Percentiles rank a stretch among this genome's conserved stretches.
Conservation (phyloP, 2,329 filamentous ascomycete species). For the Helminthosporium solani region DNA sequence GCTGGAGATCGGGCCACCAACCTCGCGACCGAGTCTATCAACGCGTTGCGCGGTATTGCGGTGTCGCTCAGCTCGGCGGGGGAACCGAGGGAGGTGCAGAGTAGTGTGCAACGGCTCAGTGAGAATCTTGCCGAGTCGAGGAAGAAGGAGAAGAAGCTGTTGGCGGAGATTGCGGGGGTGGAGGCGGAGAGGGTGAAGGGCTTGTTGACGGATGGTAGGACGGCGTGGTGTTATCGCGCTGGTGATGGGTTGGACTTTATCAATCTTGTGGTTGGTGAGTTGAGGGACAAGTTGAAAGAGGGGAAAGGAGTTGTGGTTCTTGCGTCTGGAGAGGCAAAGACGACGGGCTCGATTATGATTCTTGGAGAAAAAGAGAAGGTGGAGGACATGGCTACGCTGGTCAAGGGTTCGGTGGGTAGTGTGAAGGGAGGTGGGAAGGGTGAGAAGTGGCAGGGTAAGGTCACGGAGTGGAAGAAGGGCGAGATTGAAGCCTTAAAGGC, state of each 20-base stretch:
- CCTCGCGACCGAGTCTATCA: slow-evolving; percentile 28
- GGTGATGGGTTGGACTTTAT: slow-evolving; percentile 34
- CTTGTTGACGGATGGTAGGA: slow-evolving; percentile 12
- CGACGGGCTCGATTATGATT: slow-evolving; percentile 29
- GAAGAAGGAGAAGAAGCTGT: slow-evolving; percentile 31
- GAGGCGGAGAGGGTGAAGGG: slow-evolving; percentile 27
- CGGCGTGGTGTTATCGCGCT: slow-evolving; percentile 26
- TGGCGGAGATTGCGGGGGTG: slow-evolving; percentile 29
- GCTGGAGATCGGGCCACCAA: slow-evolving; percentile 33
- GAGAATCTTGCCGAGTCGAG: slow-evolving; percentile 25
- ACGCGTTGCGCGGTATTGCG: slow-evolving; percentile 27
- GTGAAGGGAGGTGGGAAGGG: slow-evolving; percentile 37
- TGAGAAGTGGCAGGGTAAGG: slow-evolving; percentile 38
- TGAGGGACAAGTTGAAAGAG: slow-evolving; percentile 27
- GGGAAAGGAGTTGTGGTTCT: slow-evolving; percentile 24
- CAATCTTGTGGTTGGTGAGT: slow-evolving; percentile 28
- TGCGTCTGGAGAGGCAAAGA: slow-evolving; percentile 30
- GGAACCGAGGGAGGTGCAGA: slow-evolving; percentile 24
- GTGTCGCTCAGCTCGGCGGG: slow-evolving; percentile 26
- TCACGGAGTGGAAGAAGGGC: slow-evolving; percentile 34
- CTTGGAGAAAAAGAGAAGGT: slow-evolving; percentile 28
- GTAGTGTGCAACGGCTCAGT: slow-evolving; percentile 24
- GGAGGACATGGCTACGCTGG: slow-evolving; percentile 22
- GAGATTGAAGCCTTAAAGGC: slow-evolving; percentile 30
- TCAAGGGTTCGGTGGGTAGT: slow-evolving; percentile 27